Percentiles rank a stretch among this genome's conserved stretches.
Evolutionary conservation across 805 yeast genomes (phyloP).

Genomic region (Nakazawaea molendinolei): DNA sequence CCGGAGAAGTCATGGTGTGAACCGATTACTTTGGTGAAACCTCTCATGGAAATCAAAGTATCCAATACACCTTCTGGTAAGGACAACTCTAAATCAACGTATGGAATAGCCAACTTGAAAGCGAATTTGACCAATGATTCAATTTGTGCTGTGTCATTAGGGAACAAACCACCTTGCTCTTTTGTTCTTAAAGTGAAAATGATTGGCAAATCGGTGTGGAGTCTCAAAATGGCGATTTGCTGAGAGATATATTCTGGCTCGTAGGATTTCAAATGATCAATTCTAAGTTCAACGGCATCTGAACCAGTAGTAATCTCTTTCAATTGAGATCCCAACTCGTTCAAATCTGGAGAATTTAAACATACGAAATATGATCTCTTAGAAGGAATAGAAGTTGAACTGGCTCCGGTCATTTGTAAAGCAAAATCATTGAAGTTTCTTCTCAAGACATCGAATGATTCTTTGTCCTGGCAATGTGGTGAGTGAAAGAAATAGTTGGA

Average conservation of each 20-base stretch:
- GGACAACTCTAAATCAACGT: slow-evolving; percentile 72
- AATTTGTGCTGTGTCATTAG: slow-evolving; percentile 48
- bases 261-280: slow-evolving; percentile 55
- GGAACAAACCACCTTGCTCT: slow-evolving; percentile 79
- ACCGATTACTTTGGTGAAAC: slow-evolving; percentile 68
- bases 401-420: slow-evolving; percentile 53
- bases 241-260: slow-evolving; percentile 55
- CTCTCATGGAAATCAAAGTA: slow-evolving; percentile 43
- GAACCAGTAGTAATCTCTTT: slow-evolving; percentile 58
- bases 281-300: slow-evolving; percentile 78
- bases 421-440: slow-evolving; percentile 54
- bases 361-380: slow-evolving; percentile 64
- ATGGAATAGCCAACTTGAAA: slow-evolving; percentile 72
- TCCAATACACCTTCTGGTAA: slow-evolving; percentile 51
- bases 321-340: slow-evolving; percentile 35
- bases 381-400: slow-evolving; percentile 31
- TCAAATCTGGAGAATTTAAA: slow-evolving; percentile 60
- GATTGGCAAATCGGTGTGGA: slow-evolving; percentile 61
- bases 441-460: slow-evolving; percentile 51
- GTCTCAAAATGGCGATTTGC: slow-evolving; percentile 67
- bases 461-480: slow-evolving; percentile 53
- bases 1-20: slow-evolving; percentile 77
- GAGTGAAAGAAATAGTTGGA: slow-evolving; percentile 75
- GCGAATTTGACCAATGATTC: slow-evolving; percentile 52
- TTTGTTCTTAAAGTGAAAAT: slow-evolving; percentile 73